Evolutionary conservation across 768 basidiomycete species (phyloP), one percentile per base, ranked within the genome.

Genomic region (Amyloporia xantha): DNA sequence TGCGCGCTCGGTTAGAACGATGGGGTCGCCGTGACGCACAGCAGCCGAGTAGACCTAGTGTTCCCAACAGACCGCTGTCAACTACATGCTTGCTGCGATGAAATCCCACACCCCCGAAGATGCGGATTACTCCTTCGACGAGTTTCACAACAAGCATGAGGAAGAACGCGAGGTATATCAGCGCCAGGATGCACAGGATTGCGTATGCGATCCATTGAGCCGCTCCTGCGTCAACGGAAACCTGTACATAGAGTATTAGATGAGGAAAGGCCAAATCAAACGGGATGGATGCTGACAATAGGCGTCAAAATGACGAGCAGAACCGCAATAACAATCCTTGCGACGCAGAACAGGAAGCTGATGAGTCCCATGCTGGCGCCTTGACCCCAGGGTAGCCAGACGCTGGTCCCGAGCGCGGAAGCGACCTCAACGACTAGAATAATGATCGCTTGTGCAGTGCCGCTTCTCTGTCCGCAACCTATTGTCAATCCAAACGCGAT

Each of bases 361-460:
- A 95, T 84, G 28, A 93, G 74, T 12, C 94, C 95, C 96, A 98
- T 98, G 53, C 91, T 89, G 1, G 95, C 92, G 1, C 95, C 92
- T 46, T 86, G 86, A 25, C 91, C 91, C 95, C 95, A 99, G 15
- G 94, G 94, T 51, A 96, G 76, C 91, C 91, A 96, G 26, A 95
- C 73, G 53, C 89, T 93, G 26, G 94, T 96, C 23, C 89, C 80
- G 50, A 98, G 71, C 4, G 93, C 90, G 38, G 87, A 83, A 19
- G 75, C 74, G 13, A 99, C 86, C 64, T 99, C 96, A 17, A 91
- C 78, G 25, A 96, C 76, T 23, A 98, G 74, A 54, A 99, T 82
- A 47, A 97, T 75, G 55, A 95, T 82, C 3, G 92, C 86, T 62
- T 98, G 96, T 2, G 89, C 83, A 0, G 91, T 94, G 3, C 94